These are phyloP conservation scores for Articulospora tetracladia DNA, from an alignment of 495 filamentous ascomycete genomes.

Conservation along the genomic window DNA sequence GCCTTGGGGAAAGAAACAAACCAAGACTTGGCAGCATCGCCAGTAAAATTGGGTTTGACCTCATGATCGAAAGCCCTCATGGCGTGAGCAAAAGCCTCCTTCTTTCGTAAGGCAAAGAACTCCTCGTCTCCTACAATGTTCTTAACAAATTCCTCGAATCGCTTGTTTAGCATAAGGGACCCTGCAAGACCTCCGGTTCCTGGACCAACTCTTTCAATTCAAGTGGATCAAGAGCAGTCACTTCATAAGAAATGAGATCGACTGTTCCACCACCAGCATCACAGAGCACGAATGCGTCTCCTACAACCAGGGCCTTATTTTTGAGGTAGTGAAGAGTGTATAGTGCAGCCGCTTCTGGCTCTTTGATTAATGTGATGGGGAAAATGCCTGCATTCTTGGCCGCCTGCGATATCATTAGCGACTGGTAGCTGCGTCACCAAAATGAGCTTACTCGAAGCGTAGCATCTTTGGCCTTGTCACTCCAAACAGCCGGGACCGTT, in stretches of 20 bases:
- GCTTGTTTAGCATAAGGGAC: conserved; percentile 27
- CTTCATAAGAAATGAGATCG: conserved; percentile 15
- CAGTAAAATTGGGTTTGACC: conserved; percentile 25
- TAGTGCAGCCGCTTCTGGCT: conserved; percentile 31
- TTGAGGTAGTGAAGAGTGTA: conserved; percentile 29
- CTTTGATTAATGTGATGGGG: conserved; percentile 33
- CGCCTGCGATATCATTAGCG: background rate
- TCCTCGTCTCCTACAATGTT: conserved; percentile 27
- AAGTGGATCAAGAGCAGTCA: conserved; percentile 8
- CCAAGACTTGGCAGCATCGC: conserved; percentile 20
- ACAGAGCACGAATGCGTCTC: conserved; percentile 15
- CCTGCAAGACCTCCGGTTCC: conserved; percentile 30
- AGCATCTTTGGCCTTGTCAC: conserved; percentile 30
- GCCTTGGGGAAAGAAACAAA: conserved; percentile 30
- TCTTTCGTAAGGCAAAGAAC: conserved; percentile 19
- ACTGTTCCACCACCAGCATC: conserved; percentile 20
- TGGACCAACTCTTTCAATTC: conserved; percentile 32
- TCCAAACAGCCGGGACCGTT: conserved; percentile 33
- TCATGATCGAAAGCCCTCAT: conserved; percentile 25
- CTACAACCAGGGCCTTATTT: conserved; percentile 2
- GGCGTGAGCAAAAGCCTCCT: conserved; percentile 15
- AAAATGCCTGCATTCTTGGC: background rate
- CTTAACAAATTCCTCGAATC: conserved; percentile 27
- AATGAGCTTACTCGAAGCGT: conserved; percentile 10
- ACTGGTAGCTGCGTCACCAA: too few species aligned